Percentiles rank a stretch among this genome's conserved stretches.
These are phyloP conservation scores for Metrosideros polymorpha DNA, from an alignment of 441 rosid species.

Conservation along the genomic window DNA sequence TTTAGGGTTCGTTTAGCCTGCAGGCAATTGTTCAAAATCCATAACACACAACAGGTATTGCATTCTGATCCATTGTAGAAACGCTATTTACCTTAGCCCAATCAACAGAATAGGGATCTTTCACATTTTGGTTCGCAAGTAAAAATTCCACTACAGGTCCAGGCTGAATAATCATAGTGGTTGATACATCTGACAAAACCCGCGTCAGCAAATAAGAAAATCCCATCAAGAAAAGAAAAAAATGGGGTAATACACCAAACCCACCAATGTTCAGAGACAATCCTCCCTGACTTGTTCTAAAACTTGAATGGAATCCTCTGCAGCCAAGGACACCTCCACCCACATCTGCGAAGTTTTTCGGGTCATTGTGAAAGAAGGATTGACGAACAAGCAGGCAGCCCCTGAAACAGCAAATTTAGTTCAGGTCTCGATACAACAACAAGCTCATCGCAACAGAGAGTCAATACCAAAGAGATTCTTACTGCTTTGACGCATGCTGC, in stretches of 20 bases:
- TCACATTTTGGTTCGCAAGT: conserved; percentile 48
- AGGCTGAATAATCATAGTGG: conserved; percentile 82
- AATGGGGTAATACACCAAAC: background rate
- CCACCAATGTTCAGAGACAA: conserved; percentile 50
- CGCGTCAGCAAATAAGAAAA: background rate
- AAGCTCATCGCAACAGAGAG: background rate
- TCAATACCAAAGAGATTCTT: background rate
- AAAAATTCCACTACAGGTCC: conserved; percentile 72
- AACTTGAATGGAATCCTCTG: conserved; percentile 58
- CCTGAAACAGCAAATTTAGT: conserved; percentile 18
- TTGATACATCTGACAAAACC: conserved; percentile 51
- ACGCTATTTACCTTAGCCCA: conserved; percentile 59
- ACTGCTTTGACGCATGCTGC: conserved; percentile 65
- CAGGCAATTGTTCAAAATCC: background rate
- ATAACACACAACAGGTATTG: background rate
- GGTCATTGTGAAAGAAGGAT: conserved; percentile 48
- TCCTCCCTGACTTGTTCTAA: conserved; percentile 55
- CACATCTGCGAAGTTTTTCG: conserved; percentile 30
- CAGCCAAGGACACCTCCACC: conserved; percentile 64
- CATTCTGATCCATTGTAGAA: background rate
- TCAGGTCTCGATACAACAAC: background rate
- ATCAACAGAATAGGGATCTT: conserved; percentile 46
- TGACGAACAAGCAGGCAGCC: conserved; percentile 70
- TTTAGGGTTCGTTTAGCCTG: conserved; percentile 63
- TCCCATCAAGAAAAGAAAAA: background rate